Evolutionary conservation across 148 eudicot genomes (phyloP), one percentile per base, ranked within the genome.

Genomic region (Fagopyrum esculentum): DNA sequence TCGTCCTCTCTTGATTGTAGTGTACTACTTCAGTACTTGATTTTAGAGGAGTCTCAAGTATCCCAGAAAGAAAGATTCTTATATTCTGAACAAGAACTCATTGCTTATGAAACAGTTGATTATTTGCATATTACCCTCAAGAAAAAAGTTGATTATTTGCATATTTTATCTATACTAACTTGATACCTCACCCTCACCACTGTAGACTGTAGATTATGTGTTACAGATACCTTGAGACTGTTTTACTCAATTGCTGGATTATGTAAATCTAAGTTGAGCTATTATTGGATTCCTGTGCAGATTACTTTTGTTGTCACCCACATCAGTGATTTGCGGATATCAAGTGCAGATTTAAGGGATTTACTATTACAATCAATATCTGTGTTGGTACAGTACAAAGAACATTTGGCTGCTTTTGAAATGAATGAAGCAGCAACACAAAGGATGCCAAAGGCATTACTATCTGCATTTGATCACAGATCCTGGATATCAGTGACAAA

Each of bases 311-410:
- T 89, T 74, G 94, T 87, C 77, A 88, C 87, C 66, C 98, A 93
- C 86, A 91, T 93, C 85, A 88, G 86, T 78, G 98, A 93, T 85
- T 86, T 89, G 45, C 82, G 98, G 71, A 93, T 93, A 83, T 89
- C 92, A 71, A 93, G 98, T 87, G 95, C 94, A 29, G 97, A 89
- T 75, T 52, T 91, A 75, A 84, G 84, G 81, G 98, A 91, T 84
- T 91, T 93, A 66, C 92, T 93, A 77, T 94, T 93, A 79, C 98
- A 93, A 74, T 93, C 98, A 52, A 88, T 93, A 74, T 93, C 92
- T 17, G 93, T 88, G 13, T 79, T 93, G 78, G 97, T 93, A 49
- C 97, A 93, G 79, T 88, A 91, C 81, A 89, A 86, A 82, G 98
- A 93, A 80, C 89, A 81, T 86, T 80, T 93, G 83, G 86, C 82